A percentile compares a stretch with the other conserved stretches of the same genome.
Conservation (phyloP, 2,329 filamentous ascomycete genomes). For the Beauveria medogensis region DNA sequence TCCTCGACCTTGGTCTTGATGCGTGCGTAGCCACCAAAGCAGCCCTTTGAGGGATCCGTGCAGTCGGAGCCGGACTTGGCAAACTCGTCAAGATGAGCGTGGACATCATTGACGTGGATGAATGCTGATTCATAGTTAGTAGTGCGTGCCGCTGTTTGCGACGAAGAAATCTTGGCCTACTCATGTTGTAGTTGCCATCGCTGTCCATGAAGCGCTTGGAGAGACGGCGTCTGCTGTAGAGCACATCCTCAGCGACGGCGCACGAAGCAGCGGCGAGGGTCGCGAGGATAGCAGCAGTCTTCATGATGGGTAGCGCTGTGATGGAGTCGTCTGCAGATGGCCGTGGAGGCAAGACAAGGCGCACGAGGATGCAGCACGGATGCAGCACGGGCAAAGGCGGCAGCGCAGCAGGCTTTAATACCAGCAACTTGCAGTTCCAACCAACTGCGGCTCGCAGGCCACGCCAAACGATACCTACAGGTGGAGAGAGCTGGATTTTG, state of each 20-base stretch:
- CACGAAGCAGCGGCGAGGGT: slow-evolving; percentile 23
- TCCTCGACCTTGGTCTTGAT: slow-evolving; percentile 53
- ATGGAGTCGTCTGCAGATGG: not conserved
- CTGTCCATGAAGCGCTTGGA: slow-evolving; percentile 41
- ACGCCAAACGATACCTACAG: not conserved
- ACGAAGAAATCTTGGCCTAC: slow-evolving; percentile 18
- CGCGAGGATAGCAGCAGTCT: slow-evolving; percentile 17
- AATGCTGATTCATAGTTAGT: slow-evolving; percentile 34
- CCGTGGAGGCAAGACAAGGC: not conserved
- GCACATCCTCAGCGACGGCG: slow-evolving; percentile 33
- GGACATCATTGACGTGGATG: slow-evolving; percentile 63
- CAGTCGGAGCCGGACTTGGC: slow-evolving; percentile 54
- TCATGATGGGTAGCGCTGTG: slow-evolving; percentile 11
- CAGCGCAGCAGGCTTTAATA: not conserved
- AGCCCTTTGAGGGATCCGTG: slow-evolving; percentile 45
- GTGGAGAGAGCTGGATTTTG: not conserved
- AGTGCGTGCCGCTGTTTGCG: not conserved
- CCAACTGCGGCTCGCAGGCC: not conserved
- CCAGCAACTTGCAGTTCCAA: not conserved
- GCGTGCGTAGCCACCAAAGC: slow-evolving; percentile 56
- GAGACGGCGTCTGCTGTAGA: slow-evolving; percentile 38
- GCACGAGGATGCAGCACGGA: not conserved
- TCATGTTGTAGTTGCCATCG: slow-evolving; percentile 46
- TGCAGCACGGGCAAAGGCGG: not conserved
- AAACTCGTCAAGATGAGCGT: slow-evolving; percentile 59